A percentile compares a stretch with the other conserved stretches of the same genome.
Conservation (phyloP, 163 green algal species). For the Dunaliella salina region DNA sequence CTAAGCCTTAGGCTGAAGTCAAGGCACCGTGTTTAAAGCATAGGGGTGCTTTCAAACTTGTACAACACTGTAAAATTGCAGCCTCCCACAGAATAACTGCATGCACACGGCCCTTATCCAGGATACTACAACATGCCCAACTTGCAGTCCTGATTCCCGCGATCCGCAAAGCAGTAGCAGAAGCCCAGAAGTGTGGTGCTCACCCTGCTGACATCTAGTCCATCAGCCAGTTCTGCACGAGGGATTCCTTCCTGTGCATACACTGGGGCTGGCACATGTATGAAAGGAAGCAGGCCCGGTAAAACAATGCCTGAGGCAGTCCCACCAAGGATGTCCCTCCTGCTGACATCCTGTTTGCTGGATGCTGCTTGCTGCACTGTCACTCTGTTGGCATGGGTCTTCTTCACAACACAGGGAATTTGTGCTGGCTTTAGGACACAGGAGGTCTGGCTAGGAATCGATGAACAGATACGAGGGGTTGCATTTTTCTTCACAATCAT, state of each 20-base stretch:
- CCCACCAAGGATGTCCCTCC: background rate
- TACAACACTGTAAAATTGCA: too few relatives aligned
- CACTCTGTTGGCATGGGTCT: background rate
- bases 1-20: too few relatives aligned
- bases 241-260: background rate
- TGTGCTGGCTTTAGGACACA: background rate
- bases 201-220: slow-evolving; percentile 10
- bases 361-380: background rate
- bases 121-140: too few relatives aligned
- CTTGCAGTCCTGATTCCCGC: too few relatives aligned
- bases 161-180: too few relatives aligned
- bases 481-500: background rate
- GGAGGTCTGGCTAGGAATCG: background rate
- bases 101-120: too few relatives aligned
- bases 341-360: background rate
- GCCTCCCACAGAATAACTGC: too few relatives aligned
- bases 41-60: too few relatives aligned
- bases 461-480: background rate
- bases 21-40: too few relatives aligned
- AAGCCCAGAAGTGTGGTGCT: too few relatives aligned
- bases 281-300: background rate
- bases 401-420: too few relatives aligned
- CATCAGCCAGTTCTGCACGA: background rate
- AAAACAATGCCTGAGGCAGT: background rate
- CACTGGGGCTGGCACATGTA: background rate